These are phyloP conservation scores for Cercophora scortea DNA, from an alignment of 495 filamentous ascomycete species.

Conservation along the genomic window DNA sequence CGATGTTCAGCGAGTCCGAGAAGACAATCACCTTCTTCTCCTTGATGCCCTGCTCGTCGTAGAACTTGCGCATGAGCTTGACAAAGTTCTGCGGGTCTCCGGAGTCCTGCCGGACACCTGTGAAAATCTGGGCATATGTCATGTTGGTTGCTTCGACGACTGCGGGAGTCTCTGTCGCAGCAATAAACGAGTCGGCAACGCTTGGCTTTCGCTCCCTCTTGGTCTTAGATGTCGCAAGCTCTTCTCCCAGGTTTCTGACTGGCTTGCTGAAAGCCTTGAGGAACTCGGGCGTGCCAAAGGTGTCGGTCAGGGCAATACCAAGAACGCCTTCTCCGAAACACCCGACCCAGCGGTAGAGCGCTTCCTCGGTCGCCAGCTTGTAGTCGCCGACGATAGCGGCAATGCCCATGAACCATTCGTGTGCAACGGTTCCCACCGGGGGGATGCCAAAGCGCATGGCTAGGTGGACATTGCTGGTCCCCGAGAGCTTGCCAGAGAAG, in stretches of 20 bases:
- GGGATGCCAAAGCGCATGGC: slow-evolving; percentile 80
- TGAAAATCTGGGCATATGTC: slow-evolving; percentile 80
- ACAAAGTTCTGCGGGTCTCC: slow-evolving; percentile 82
- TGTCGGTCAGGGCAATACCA: slow-evolving; percentile 92
- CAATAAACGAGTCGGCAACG: slow-evolving; percentile 26
- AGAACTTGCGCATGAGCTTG: slow-evolving; percentile 78
- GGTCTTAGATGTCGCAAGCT: not conserved
- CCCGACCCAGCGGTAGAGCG: slow-evolving; percentile 76
- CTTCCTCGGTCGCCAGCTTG: slow-evolving; percentile 69
- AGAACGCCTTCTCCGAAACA: slow-evolving; percentile 90
- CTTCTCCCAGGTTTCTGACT: slow-evolving; percentile 22
- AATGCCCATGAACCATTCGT: slow-evolving; percentile 99
- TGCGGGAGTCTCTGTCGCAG: slow-evolving; percentile 5
- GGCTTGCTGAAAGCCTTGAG: slow-evolving; percentile 72
- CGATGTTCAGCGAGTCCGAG: slow-evolving; percentile 88
- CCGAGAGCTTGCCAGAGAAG: slow-evolving; percentile 62
- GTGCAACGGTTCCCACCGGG: slow-evolving; percentile 89
- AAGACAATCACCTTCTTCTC: slow-evolving; percentile 93
- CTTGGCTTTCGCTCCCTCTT: slow-evolving; percentile 14
- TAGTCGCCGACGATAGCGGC: slow-evolving; percentile 89
- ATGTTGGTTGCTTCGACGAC: slow-evolving; percentile 15
- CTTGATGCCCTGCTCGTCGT: slow-evolving; percentile 63
- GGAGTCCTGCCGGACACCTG: slow-evolving; percentile 88
- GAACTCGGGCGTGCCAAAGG: slow-evolving; percentile 89
- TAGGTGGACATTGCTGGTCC: slow-evolving; percentile 95